A percentile compares a stretch with the other conserved stretches of the same genome.
Evolutionary conservation across 169 alveolate genomes (phyloP).

Genomic region (Eimeria tenella): DNA sequence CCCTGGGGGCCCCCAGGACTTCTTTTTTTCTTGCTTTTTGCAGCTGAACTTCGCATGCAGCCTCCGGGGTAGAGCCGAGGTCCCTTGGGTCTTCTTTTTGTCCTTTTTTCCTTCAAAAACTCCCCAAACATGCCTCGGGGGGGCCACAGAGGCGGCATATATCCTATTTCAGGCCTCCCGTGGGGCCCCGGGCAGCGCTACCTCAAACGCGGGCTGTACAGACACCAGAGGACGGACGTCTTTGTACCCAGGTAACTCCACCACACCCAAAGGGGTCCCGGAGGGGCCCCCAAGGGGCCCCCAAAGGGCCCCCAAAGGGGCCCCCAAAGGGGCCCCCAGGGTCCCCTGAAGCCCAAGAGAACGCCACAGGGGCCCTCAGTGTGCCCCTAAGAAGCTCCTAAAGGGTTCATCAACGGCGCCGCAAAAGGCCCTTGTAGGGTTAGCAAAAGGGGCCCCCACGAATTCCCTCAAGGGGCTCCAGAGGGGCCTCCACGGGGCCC

Average conservation of each 20-base stretch:
- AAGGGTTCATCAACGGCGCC: too few relatives aligned
- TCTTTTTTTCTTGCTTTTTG: neutral
- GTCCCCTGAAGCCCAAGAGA: neutral
- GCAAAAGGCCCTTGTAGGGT: too few relatives aligned
- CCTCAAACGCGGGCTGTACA: constrained; percentile 69
- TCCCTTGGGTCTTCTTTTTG: too few relatives aligned
- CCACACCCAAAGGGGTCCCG: neutral
- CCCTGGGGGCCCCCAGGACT: neutral
- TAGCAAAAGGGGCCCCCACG: too few relatives aligned
- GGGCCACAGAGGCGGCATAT: constrained; percentile 72
- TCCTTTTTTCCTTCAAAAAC: too few relatives aligned
- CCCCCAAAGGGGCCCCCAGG: neutral
- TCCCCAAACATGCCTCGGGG: constrained; percentile 57
- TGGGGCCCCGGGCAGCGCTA: constrained; percentile 68
- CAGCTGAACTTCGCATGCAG: neutral
- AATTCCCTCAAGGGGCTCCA: too few relatives aligned
- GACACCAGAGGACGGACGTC: constrained; percentile 56
- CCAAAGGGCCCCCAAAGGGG: too few relatives aligned
- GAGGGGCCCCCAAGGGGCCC: neutral
- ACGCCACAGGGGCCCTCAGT: too few relatives aligned
- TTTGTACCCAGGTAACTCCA: constrained; percentile 54
- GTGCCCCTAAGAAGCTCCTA: too few relatives aligned
- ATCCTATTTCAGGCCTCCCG: constrained; percentile 69
- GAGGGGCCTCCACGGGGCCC: too few relatives aligned
- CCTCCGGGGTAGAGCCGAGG: too few relatives aligned